Evolutionary conservation across 2,329 filamentous ascomycete genomes (phyloP).

Genomic region (Aspergillus cejpii): DNA sequence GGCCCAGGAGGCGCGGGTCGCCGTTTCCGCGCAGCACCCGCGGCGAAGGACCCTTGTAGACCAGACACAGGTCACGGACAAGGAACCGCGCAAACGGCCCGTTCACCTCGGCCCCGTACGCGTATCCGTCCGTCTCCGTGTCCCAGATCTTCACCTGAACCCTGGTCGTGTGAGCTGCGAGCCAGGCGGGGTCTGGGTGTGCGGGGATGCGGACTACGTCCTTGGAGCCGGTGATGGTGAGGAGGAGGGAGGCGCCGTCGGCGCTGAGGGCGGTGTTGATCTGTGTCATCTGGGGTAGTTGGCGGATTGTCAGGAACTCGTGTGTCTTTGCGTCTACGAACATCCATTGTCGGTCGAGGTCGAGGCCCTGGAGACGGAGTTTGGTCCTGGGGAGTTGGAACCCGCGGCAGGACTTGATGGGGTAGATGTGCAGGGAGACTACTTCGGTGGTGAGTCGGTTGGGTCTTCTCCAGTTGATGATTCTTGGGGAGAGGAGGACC

Average conservation of each 20-base stretch:
- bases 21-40: constrained; percentile 53
- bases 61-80: constrained; percentile 49
- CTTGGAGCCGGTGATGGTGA: constrained; percentile 42
- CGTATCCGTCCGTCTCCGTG: constrained; percentile 51
- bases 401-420: constrained; percentile 61
- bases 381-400: constrained; percentile 48
- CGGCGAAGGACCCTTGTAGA: constrained; percentile 56
- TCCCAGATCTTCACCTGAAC: constrained; percentile 53
- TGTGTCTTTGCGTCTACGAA: constrained; percentile 50
- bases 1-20: constrained; percentile 49
- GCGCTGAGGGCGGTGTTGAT: constrained; percentile 50
- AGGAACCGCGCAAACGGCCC: constrained; percentile 52
- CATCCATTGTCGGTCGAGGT: constrained; percentile 62
- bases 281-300: constrained; percentile 56
- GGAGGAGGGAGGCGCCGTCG: constrained; percentile 42
- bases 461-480: constrained; percentile 11
- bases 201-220: constrained; percentile 49
- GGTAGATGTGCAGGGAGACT: constrained; percentile 50
- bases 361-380: constrained; percentile 52
- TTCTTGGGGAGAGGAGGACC: constrained; percentile 12
- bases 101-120: constrained; percentile 49
- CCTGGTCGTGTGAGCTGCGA: constrained; percentile 48
- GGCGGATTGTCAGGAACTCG: constrained; percentile 58
- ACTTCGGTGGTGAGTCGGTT: constrained; percentile 25
- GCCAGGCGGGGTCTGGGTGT: constrained; percentile 49